Evolutionary conservation across 2,329 filamentous ascomycete genomes (phyloP), one percentile per base, ranked within the genome.

Genomic region (Cephalotrichum gorgonifer): DNA sequence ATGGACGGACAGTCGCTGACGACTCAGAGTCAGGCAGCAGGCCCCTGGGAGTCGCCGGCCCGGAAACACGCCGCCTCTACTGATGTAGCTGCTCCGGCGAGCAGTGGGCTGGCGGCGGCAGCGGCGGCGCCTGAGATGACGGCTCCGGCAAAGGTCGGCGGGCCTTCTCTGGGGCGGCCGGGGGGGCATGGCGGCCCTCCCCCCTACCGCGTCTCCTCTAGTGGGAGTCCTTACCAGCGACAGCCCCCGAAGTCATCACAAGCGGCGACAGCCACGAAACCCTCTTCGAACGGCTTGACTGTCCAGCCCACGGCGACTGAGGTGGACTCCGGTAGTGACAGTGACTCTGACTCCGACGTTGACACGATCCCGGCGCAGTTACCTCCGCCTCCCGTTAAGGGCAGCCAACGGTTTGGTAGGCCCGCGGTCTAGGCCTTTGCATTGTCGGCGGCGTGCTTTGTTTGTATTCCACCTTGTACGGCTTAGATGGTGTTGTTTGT

Each of bases 31-130:
- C 22, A 48, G n/a, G 42, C 23, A 20, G 43, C n/a, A n/a, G n/a
- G n/a, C n/a, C n/a, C 30, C 6, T 30, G 33, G 43, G 25, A 51
- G 33, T n/a, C 47, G 6, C 46, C 50, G 15, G 8, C 43, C n/a
- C 31, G 44, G 15, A 33, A 47, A n/a, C 53, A 54, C 15, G 51
- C 22, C 51, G 7, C 54, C 56, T 27, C 57, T 8, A 11, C 35
- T 54, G 23, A 62, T 58, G 52, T 57, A 54, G 45, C 59, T 63
- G 5, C 55, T 60, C 51, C 66, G 7, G 55, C 57, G 3, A 59
- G 65, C 41, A 63, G 67, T 12, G 65, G 69, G 0, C 52, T 69
- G 5, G 53, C 55, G 5, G 65, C 59, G 1, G 60, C 66, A 2
- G 54, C 61, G 15, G 66, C 62, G 12, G 66, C 66, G 2, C 64